Evolutionary conservation across 148 eudicot species (phyloP), one percentile per base, ranked within the genome.

Genomic region (Rhododendron ovatum): DNA sequence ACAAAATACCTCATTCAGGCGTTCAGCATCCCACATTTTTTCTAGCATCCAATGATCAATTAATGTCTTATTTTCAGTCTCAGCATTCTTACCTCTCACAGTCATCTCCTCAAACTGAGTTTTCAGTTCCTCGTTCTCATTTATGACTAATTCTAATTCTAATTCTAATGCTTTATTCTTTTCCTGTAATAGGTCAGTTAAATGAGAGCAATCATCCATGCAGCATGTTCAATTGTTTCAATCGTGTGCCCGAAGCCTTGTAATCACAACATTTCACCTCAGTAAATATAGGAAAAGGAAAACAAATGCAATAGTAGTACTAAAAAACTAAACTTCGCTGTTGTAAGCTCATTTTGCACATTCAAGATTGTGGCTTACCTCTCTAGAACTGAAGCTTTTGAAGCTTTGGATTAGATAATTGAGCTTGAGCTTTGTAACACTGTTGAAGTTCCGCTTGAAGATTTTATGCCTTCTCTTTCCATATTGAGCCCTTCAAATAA

Each of bases 1-100:
- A 45, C 48, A 45, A 45, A 8, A 45, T 45, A 45, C 10, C 48
- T 45, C 48, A 45, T 7, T 45, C 48, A 45, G 10, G 48, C 48
- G 5, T 45, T 45, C 1, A 45, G 48, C 5, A 45, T 45, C 48
- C 48, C 94, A 91, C 99, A 97, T 97, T 87, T 97, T 97, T 90
- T 93, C 94, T 86, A 93, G 86, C 98, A 95, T 93, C 95, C 95
- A 94, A 41, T 96, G 98, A 83, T 97, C 99, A 91, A 97, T 69
- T 85, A 97, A 89, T 85, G 89, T 93, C 83, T 91, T 94, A 88
- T 93, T 94, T 90, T 95, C 99, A 84, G 92, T 92, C 89, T 94
- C 95, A 8, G 95, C 95, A 81, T 88, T 89, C 12, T 92, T 90
- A 47, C 94, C 94, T 91, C 93, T 92, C 59, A 73, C 48, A 67